Conservation (phyloP, 2,329 filamentous ascomycete species). For the Cladosporium sp. region DNA sequence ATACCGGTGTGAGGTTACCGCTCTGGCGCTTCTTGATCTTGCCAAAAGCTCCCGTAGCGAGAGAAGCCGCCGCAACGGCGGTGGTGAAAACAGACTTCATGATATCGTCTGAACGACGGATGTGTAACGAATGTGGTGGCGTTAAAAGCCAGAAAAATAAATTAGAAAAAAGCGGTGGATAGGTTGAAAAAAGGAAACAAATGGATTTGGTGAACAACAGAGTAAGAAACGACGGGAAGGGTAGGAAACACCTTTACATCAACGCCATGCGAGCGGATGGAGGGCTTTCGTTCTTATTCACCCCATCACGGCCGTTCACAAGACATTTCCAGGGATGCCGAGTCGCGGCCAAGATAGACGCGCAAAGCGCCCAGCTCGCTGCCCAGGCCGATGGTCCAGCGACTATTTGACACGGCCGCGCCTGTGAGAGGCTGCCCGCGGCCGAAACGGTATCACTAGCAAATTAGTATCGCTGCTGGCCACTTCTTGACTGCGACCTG, state of each 20-base stretch:
- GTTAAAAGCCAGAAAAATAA: not conserved
- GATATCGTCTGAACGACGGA: not conserved
- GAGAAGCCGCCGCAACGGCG: slow-evolving; percentile 8
- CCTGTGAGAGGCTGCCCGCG: not conserved
- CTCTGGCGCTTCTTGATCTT: slow-evolving; percentile 9
- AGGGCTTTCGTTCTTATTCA: slow-evolving; percentile 5
- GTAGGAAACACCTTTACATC: slow-evolving; percentile 3
- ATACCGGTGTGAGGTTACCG: slow-evolving; percentile 8
- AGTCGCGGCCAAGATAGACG: slow-evolving; percentile 11
- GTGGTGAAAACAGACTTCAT: slow-evolving; percentile 14
- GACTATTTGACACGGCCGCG: not conserved
- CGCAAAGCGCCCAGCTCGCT: slow-evolving; percentile 5
- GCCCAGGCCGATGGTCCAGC: not conserved
- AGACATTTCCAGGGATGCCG: slow-evolving; percentile 13
- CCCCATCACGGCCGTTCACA: slow-evolving; percentile 10
- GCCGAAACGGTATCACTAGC: not conserved
- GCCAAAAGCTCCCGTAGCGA: slow-evolving; percentile 9
- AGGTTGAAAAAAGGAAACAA: not conserved
- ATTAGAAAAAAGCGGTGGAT: slow-evolving; percentile 5
- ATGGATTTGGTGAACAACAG: not conserved
- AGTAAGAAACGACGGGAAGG: slow-evolving; percentile 9
- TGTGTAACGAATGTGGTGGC: slow-evolving; percentile 8
- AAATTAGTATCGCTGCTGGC: not conserved
- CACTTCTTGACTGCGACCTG: slow-evolving; percentile 8
- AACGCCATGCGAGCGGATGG: not conserved